phyloP scores from a whole-genome alignment of 1,284 basidiomycete species.

The Moesziomyces globuligerus region DNA sequence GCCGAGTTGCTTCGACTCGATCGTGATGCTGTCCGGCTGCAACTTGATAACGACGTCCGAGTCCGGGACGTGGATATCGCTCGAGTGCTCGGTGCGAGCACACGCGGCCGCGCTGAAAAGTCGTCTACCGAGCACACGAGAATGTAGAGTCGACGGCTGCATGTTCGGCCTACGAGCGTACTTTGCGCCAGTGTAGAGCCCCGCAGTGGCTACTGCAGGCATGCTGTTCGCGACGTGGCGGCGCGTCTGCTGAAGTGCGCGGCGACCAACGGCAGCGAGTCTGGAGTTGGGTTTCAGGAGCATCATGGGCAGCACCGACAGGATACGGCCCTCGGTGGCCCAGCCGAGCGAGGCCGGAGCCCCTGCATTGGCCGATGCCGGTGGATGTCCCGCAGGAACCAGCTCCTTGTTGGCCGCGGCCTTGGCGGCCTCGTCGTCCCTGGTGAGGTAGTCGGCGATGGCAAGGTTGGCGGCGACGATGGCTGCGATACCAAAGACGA shows the following conservation, averaged over 20 bases:
- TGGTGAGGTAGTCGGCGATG: conserved; percentile 61
- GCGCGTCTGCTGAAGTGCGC: conserved; percentile 13
- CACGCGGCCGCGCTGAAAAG: conserved; percentile 5
- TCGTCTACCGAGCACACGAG: neutral
- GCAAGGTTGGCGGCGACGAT: conserved; percentile 64
- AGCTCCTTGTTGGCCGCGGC: conserved; percentile 33
- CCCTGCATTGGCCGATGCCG: conserved; percentile 28
- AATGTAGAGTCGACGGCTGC: neutral
- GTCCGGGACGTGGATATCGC: conserved; percentile 20
- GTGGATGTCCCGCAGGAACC: conserved; percentile 34
- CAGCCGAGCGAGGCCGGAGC: conserved; percentile 41
- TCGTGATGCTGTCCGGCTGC: conserved; percentile 35
- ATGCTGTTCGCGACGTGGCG: conserved; percentile 12
- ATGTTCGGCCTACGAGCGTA: neutral
- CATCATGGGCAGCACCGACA: conserved; percentile 36
- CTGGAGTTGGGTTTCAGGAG: conserved; percentile 23
- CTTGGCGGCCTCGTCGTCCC: conserved; percentile 51
- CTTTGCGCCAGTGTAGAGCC: conserved; percentile 21
- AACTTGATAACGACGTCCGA: conserved; percentile 39
- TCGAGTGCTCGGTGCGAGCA: neutral
- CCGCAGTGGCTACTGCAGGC: conserved; percentile 28
- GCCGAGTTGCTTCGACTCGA: conserved; percentile 63
- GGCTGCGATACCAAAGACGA: conserved; percentile 65
- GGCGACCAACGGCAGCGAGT: conserved; percentile 9
- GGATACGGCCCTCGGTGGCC: conserved; percentile 46